Percentiles rank a stretch among this genome's conserved stretches.
These are phyloP conservation scores for Pyronema domesticum DNA, from an alignment of 495 filamentous ascomycete species.

Conservation along the genomic window DNA sequence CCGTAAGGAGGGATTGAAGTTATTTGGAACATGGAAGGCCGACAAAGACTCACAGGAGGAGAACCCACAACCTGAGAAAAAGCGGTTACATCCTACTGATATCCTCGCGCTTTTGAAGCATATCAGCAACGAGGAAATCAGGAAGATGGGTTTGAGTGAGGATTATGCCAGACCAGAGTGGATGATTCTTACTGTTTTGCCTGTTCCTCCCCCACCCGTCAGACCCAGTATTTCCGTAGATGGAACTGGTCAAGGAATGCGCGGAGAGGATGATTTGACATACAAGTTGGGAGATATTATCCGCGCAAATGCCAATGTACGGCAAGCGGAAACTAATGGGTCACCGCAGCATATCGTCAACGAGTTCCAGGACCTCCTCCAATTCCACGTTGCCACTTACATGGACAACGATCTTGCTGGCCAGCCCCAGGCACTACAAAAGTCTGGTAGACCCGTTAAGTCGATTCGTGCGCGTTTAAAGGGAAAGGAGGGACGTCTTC, in stretches of 20 bases:
- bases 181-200: constrained; percentile 92
- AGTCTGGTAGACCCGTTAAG: constrained; percentile 89
- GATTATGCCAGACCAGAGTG: constrained; percentile 92
- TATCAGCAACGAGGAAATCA: constrained; percentile 62
- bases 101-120: constrained; percentile 69
- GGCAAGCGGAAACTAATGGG: constrained; percentile 69
- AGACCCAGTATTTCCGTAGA: constrained; percentile 90
- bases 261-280: constrained; percentile 94
- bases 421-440: constrained; percentile 86
- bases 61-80: constrained; percentile 59
- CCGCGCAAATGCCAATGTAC: constrained; percentile 86
- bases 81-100: constrained; percentile 61
- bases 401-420: constrained; percentile 99
- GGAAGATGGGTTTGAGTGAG: constrained; percentile 73
- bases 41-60: constrained; percentile 51
- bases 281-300: constrained; percentile 98
- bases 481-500: constrained; percentile 92
- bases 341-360: constrained; percentile 72
- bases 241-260: constrained; percentile 62
- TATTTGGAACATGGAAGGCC: constrained; percentile 65
- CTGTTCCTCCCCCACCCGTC: constrained; percentile 88
- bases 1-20: constrained; percentile 62
- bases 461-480: constrained; percentile 90
- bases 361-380: constrained; percentile 82
- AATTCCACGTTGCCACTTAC: constrained; percentile 95